Evolutionary conservation across 2,329 filamentous ascomycete species (phyloP).

Genomic region (Aspergillus thermomutatus): DNA sequence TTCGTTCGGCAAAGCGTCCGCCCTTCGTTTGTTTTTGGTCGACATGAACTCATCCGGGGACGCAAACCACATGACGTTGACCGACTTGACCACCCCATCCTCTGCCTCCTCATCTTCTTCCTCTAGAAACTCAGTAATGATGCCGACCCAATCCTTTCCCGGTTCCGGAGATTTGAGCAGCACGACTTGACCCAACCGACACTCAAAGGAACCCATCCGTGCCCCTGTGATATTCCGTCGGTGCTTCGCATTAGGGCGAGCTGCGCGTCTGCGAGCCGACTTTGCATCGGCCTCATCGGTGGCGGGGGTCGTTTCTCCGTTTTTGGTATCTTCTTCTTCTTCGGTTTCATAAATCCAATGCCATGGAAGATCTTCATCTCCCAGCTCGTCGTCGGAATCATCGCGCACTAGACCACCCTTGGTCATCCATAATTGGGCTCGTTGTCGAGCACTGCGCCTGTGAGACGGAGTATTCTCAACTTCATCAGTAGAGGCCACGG

Average conservation of each 20-base stretch:
- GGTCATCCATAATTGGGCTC: conserved; percentile 49
- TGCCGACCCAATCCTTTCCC: conserved; percentile 87
- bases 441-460: conserved; percentile 29
- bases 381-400: conserved; percentile 86
- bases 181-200: conserved; percentile 76
- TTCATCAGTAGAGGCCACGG: conserved; percentile 12
- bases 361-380: conserved; percentile 69
- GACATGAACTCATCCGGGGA: conserved; percentile 85
- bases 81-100: conserved; percentile 58
- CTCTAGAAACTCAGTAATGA: conserved; percentile 78
- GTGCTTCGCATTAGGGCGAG: conserved; percentile 25
- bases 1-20: conserved; percentile 81
- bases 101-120: conserved; percentile 66
- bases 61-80: conserved; percentile 89
- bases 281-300: conserved; percentile 20
- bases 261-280: conserved; percentile 26
- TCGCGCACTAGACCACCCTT: conserved; percentile 66
- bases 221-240: conserved; percentile 69
- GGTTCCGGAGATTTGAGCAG: conserved; percentile 82
- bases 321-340: conserved; percentile 18
- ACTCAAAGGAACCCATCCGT: conserved; percentile 75
- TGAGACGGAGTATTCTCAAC: conserved; percentile 11
- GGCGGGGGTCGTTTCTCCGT: conserved; percentile 11
- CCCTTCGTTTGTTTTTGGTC: conserved; percentile 76
- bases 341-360: conserved; percentile 67